Base-by-base conservation (phyloP, 164 flowering plant species). In the Kalanchoe fedtschenkoi region DNA sequence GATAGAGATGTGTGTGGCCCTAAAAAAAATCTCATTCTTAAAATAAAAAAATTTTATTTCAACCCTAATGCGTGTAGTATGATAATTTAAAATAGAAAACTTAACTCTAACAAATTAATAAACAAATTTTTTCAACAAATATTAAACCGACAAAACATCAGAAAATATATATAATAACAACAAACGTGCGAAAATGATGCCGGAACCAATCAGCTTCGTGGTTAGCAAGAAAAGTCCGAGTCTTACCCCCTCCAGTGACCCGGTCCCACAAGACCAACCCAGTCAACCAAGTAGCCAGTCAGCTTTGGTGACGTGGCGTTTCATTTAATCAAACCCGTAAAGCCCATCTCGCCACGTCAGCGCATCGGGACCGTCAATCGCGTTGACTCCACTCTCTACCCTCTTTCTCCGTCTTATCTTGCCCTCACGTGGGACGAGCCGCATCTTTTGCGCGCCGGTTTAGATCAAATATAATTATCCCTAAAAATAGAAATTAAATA, bases 371-470 rank as follows among this genome's bases (percentile, higher is more conserved):
- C 78, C 85, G 89, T 84, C 82, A 73, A 82, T 63, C 58, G 60
- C 74, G 78, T 78, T 75, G 82, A 80, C 85, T 65, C 30, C 56
- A 73, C 74, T n/a, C n/a, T n/a, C n/a, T n/a, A n/a, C n/a, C n/a
- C n/a, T n/a, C n/a, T n/a, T n/a, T n/a, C 55, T 47, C 55, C 13
- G 55, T 47, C 55, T 71, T 70, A 38, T 65, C 35, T 14, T 34
- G 33, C 34, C 70, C 67, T 78, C 80, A 83, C 88, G 84, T 81
- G 85, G 76, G 80, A 77, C 71, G 57, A 84, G 80, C 81, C 84
- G 83, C 80, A 71, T 60, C 43, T 21, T 34, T 71, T 70, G 85
- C 65, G 81, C 42, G 81, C 62, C 77, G 77, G 80, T 65, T 65
- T 37, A 2, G 8, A 10, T 14, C 8, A 22, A 41, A 34, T 56